These are phyloP conservation scores for Powellomyces hirtus DNA, from an alignment of 192 early-diverging fungal species.

Conservation along the genomic window DNA sequence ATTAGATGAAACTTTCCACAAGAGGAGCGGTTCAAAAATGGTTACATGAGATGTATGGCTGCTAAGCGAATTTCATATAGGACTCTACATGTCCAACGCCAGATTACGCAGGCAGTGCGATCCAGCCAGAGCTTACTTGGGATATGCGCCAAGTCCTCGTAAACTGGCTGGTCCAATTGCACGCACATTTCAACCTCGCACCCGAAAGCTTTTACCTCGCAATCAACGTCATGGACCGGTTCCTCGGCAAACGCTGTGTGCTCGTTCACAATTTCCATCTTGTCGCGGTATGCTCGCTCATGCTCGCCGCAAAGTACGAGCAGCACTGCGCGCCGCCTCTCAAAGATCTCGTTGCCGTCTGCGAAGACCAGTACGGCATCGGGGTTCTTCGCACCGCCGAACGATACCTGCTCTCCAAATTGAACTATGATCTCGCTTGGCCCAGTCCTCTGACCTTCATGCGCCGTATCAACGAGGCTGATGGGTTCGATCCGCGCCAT, in stretches of 20 bases:
- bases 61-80: not conserved
- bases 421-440: constrained; percentile 59
- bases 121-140: constrained; percentile 74
- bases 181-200: constrained; percentile 30
- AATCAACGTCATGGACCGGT: constrained; percentile 82
- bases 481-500: constrained; percentile 48
- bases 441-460: constrained; percentile 60
- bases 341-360: constrained; percentile 69
- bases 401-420: constrained; percentile 50
- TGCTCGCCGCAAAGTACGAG: constrained; percentile 83
- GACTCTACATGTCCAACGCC: constrained; percentile 45
- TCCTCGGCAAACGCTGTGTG: constrained; percentile 70
- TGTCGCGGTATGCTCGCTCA: constrained; percentile 73
- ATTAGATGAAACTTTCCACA: not conserved
- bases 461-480: constrained; percentile 56
- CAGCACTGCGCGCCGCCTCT: constrained; percentile 72
- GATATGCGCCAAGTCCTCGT: constrained; percentile 77
- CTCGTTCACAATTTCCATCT: constrained; percentile 73
- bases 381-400: constrained; percentile 53
- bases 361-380: constrained; percentile 46
- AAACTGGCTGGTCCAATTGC: constrained; percentile 85
- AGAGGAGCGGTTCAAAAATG: too few species aligned
- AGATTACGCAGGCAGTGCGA: constrained; percentile 40
- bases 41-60: too few species aligned
- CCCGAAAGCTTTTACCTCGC: constrained; percentile 78